These are phyloP conservation scores for Aspergillus pseudoglaucus DNA, from an alignment of 2,329 filamentous ascomycete species.

Conservation along the genomic window DNA sequence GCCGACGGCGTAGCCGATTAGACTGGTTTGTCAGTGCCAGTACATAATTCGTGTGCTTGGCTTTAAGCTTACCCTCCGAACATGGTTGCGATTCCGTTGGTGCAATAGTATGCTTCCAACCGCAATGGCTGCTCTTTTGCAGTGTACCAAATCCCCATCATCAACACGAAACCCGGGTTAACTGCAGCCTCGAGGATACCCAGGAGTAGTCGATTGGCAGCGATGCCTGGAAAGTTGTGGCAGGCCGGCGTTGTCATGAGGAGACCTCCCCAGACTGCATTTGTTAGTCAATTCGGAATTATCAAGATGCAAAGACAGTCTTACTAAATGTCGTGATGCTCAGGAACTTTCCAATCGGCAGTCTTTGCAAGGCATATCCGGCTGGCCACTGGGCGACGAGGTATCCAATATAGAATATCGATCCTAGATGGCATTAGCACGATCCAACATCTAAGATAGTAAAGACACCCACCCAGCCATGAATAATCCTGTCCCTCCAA, in stretches of 20 bases:
- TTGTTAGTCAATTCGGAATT: not conserved
- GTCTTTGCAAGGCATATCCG: conserved; percentile 39
- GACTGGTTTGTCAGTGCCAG: conserved; percentile 5
- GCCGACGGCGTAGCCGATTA: conserved; percentile 54
- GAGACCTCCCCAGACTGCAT: conserved; percentile 36
- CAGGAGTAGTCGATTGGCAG: conserved; percentile 41
- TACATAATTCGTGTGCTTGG: too few species aligned
- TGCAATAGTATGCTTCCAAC: conserved; percentile 51
- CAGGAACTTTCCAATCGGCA: conserved; percentile 43
- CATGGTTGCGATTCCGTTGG: conserved; percentile 56
- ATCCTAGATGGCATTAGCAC: conserved; percentile 16
- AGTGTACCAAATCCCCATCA: conserved; percentile 48
- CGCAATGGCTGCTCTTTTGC: conserved; percentile 46
- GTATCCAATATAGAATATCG: conserved; percentile 48
- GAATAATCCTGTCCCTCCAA: conserved; percentile 21
- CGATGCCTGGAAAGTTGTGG: conserved; percentile 39
- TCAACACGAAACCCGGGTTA: conserved; percentile 46
- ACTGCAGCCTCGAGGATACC: conserved; percentile 45
- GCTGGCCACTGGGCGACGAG: conserved; percentile 41
- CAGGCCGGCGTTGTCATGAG: conserved; percentile 42
- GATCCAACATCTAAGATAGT: conserved; percentile 1
- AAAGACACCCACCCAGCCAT: conserved; percentile 17
- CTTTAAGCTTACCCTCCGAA: conserved; percentile 43
- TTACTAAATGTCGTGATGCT: conserved; percentile 32
- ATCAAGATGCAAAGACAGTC: not conserved